Base-by-base conservation (phyloP, 2,329 filamentous ascomycete genomes). In the Ophiocordyceps camponoti-rufipedis region DNA sequence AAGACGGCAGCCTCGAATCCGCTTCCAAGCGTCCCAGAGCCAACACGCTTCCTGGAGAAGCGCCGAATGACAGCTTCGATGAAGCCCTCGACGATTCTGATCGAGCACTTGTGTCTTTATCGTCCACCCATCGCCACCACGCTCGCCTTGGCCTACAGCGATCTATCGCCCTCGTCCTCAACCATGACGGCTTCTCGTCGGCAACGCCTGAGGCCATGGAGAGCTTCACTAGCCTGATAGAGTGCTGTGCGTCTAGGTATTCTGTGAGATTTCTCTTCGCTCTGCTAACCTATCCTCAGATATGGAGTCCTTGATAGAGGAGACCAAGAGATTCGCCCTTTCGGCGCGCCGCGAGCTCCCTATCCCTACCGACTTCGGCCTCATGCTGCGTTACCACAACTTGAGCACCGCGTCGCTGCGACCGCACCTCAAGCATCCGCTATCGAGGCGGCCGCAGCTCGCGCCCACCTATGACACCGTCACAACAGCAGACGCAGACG, bases 121-220 rank as follows among this genome's bases (percentile, higher is more conserved):
- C 51, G 3, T 55, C 56, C 13, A 62, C 61, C 4, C 53, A 55
- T 31, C 60, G 61, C 45, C 54, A 54, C 29, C 55, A 60, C 48
- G 60, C 59, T 7, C 54, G 62, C 46, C 47, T 48, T 16, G 56
- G 69, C 2, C 60, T 81, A 28, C 66, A 69, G 42, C 69, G 75
- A 44, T 71, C 74, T 11, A 71, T 80, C 46, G 70, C 68, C 0
- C 56, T 79, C 46, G 68, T 68, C 3, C 57, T 80, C 28, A 60
- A 71, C 40, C 70, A 78, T 48, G 70, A 78, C 35, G 77, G 77
- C 28, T 81, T 80, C 51, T 64, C 70, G 29, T 62, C 65, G 28
- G 69, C 75, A 13, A 69, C 64, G 1, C 64, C 67, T 8, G 71
- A 76, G 45, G 75, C 76, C 2, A 57, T 81, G 52, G 75, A 80